Base-by-base conservation (phyloP, 768 basidiomycete genomes). In the Leccinellum albellum region DNA sequence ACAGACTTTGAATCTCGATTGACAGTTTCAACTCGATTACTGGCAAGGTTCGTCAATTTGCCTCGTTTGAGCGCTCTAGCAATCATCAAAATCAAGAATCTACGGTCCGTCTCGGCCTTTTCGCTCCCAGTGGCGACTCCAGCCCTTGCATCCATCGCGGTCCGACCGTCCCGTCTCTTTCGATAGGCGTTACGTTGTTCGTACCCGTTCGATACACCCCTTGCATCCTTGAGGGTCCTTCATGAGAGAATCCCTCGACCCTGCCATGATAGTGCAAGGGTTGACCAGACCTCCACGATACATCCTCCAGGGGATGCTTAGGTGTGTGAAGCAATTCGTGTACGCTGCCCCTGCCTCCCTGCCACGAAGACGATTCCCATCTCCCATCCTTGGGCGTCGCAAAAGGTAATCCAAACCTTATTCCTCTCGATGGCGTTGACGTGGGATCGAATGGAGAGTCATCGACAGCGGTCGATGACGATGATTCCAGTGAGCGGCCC, bases 391-490 rank as follows among this genome's bases (percentile, higher is more conserved):
- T 88, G n/a, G 86, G 87, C 20, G 86, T 88, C 40, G 79, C 73
- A 63, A 86, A 86, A 3, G 84, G 73, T 15, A 71, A 66, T 44
- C 77, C 77, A 62, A 88, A 84, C 64, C 76, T 83, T 62, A 89
- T 84, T 4, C 89, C 88, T 45, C 89, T 77, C n/a, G 89, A 91
- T 4, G 89, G 89, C 9, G 89, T 91, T 20, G 88, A 87, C 24
- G 85, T 84, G 6, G 89, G 88, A 68, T 92, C 89, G 64, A 90
- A 92, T 1, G 84, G 81, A 6, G 78, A 74, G 42, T 83, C 83
- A 17, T 86, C 83, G 21, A 71, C 70, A 4, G 55, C 33, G 49
- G 61, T 70, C 17, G 57, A 54, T 35, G 56, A 48, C 26, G 48
- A 42, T 4, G 58, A 49, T 40, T 79, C 78, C 49, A 72, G 67